Evolutionary conservation across 2,329 filamentous ascomycete genomes (phyloP), one percentile per base, ranked within the genome.

Genomic region (Polytolypa hystricis): DNA sequence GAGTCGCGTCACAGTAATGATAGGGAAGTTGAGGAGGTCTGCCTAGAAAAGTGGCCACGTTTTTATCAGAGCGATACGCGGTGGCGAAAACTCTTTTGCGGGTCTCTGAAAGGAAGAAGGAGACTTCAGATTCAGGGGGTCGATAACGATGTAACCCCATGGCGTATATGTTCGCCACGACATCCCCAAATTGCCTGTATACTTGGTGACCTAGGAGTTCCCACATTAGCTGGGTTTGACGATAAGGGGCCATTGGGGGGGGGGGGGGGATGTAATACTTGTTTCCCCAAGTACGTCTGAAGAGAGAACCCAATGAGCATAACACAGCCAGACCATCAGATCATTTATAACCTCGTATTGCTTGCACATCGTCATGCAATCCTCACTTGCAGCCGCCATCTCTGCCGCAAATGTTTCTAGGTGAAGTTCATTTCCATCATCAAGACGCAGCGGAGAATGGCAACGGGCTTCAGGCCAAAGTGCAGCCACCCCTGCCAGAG

Each of bases 21-120:
- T 46, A 47, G 16, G 47, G 48, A 10, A 56, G 47, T 5, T 49
- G 41, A 2, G 52, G 53, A n/a, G 54, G 53, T 16, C 54, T 46
- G 9, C 52, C 52, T 3, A 54, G 37, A 35, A 54, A 50, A 3
- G 48, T 53, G 6, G 53, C 46, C n/a, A 54, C 42, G 15, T 42
- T 49, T 37, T 55, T 56, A 32, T 56, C 54, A 5, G 43, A 26
- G 18, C 35, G 45, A 26, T 53, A 53, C 12, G 50, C 43, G 7
- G 44, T 40, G 11, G 51, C 44, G 39, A 56, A 52, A 7, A 47
- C 45, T 18, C 50, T 39, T 32, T 47, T 50, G 16, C 53, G 46
- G 17, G 49, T 40, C 29, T 56, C 48, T 6, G 39, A 45, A 9
- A 56, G 39, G 27, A 54, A 56, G 12, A 54, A 53, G 0, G 52